phyloP scores from a whole-genome alignment of 2,329 filamentous ascomycete species.

The Penicillium sumatraense region DNA sequence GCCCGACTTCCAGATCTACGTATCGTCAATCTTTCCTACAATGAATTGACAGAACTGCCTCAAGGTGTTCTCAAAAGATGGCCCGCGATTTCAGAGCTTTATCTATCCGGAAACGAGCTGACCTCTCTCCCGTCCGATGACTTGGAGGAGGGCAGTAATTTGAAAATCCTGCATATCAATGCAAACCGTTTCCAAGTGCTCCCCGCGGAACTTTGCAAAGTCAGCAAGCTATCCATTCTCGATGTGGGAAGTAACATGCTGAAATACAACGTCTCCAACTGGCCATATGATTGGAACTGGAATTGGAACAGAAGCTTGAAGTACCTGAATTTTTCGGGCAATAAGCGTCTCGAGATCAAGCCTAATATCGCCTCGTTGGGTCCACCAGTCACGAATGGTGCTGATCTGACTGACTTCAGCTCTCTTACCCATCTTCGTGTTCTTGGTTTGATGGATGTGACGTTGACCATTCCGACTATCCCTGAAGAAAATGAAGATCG shows the following conservation, averaged over 20 bases:
- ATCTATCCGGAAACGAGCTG: slow-evolving; percentile 92
- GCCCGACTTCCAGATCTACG: slow-evolving; percentile 80
- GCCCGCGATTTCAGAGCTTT: slow-evolving; percentile 88
- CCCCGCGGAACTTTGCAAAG: slow-evolving; percentile 91
- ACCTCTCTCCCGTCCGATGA: slow-evolving; percentile 92
- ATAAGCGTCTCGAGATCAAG: slow-evolving; percentile 92
- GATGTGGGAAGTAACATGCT: slow-evolving; percentile 94
- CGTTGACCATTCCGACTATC: slow-evolving; percentile 87
- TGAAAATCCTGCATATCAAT: slow-evolving; percentile 93
- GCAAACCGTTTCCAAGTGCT: slow-evolving; percentile 97
- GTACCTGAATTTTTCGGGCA: slow-evolving; percentile 94
- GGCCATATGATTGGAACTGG: slow-evolving; percentile 99
- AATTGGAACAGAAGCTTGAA: slow-evolving; percentile 95
- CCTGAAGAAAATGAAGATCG: slow-evolving; percentile 95
- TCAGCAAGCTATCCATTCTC: slow-evolving; percentile 86
- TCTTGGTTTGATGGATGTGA: slow-evolving; percentile 96
- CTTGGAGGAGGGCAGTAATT: slow-evolving; percentile 81
- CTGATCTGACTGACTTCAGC: slow-evolving; percentile 88
- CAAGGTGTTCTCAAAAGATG: slow-evolving; percentile 85
- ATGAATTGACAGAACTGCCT: slow-evolving; percentile 90
- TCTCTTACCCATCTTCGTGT: slow-evolving; percentile 82
- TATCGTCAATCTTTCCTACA: slow-evolving; percentile 92
- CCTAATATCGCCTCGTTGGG: slow-evolving; percentile 63
- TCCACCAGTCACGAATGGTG: slow-evolving; percentile 56
- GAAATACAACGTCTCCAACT: slow-evolving; percentile 99